Base-by-base conservation (phyloP, 1,284 basidiomycete species). In the Xerocomus minutiporus region DNA sequence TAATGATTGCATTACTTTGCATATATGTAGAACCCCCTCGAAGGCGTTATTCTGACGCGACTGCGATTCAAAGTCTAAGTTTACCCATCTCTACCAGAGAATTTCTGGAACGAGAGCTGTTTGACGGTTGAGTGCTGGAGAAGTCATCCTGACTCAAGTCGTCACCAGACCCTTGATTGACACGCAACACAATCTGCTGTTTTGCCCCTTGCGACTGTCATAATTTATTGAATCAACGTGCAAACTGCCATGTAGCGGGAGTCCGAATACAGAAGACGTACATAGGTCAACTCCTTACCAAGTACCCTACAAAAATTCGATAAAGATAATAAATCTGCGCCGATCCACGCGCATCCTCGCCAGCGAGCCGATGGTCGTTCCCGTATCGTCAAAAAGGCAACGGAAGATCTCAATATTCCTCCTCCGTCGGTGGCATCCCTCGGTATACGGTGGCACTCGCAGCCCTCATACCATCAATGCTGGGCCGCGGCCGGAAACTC, bases 401-500 rank as follows among this genome's bases (percentile, higher is more conserved):
- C 26, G 23, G 26, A 48, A 46, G 20, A 20, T 20, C 7, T 63
- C 51, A 48, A 41, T 15, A 60, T 47, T 65, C 65, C 41, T 70
- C 68, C 46, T 57, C 55, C 7, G 68, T 68, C 20, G 60, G 55
- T 20, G 61, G 54, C 64, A 66, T 66, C 31, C 59, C 65, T 49
- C 57, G 58, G 39, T 57, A 66, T 8, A 55, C 48, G 2, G 48
- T 23, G 2, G 46, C 20, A 5, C 55, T 57, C 2, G 42, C 47
- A 20, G 59, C 53, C 58, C 67, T 52, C 65, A 65, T 26, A 46
- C 60, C 50, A 58, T 88, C 85, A 20, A 81, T 68, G 61, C 87
- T 90, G 39, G 86, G 79, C 41, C 88, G 73, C 8, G 88, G 88
- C 64, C 81, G 85, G 67, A 91, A 91, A 66, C 88, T 90, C 71